phyloP scores from a whole-genome alignment of 345 rosid species.

The Psidium guajava region DNA sequence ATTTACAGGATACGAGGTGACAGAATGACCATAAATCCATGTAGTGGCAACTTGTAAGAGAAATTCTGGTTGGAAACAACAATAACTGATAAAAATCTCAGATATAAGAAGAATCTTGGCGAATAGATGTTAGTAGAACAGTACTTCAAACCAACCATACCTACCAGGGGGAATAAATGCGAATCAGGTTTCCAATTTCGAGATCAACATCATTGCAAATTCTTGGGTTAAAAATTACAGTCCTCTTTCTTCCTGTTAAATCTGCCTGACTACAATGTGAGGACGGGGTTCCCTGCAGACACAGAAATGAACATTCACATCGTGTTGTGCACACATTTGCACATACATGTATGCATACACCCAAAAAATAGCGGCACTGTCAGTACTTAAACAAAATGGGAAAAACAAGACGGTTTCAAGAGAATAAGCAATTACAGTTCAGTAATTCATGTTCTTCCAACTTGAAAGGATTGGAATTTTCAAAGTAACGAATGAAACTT shows the following conservation, averaged over 20 bases:
- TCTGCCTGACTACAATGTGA: constrained; percentile 10
- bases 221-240: constrained; percentile 62
- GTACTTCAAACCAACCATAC: neutral
- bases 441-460: neutral
- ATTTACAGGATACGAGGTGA: neutral
- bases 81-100: neutral
- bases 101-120: neutral
- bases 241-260: constrained; percentile 22
- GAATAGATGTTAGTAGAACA: neutral
- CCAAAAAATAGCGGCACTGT: neutral
- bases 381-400: neutral
- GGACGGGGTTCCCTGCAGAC: constrained; percentile 28
- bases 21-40: neutral
- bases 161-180: constrained; percentile 62
- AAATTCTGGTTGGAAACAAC: neutral
- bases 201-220: constrained; percentile 68
- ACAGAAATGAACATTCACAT: neutral
- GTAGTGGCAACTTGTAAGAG: neutral
- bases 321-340: neutral
- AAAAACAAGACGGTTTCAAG: neutral
- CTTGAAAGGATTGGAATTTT: neutral
- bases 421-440: neutral
- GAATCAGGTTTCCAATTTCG: constrained; percentile 58
- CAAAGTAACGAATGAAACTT: neutral
- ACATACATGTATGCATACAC: neutral